Base-by-base conservation (phyloP, 345 rosid species). In the Microthlaspi erraticum region DNA sequence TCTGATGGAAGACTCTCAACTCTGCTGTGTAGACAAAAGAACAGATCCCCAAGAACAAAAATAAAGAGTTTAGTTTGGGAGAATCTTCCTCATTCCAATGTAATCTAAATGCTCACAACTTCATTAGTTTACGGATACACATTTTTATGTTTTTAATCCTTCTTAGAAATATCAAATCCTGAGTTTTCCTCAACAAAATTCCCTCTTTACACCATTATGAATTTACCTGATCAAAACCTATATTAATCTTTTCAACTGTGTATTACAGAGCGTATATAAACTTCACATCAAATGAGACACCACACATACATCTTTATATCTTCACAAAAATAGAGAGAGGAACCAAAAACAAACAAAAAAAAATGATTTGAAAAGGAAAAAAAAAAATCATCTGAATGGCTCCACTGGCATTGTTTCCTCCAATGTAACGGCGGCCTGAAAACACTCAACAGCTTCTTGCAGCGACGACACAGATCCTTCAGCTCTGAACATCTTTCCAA, bases 401-500 rank as follows among this genome's bases (percentile, higher is more conserved):
- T 91, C 95, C 33, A 87, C 83, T 0, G 97, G 97, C 23, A 80
- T 82, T 2, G 92, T 60, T 54, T 85, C 88, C 78, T 87, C 88
- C n/a, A 88, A 71, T 48, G 79, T 38, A 26, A 84, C 81, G 1
- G 91, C 95, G 17, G 89, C 88, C 75, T 82, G 76, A 32, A 91
- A 88, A 74, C 91, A 91, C 58, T 85, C 91, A 0, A 78, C 83
- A 0, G 92, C 97, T 67, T 87, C 95, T 8, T 43, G 65, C 45
- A 59, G 31, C 1, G 87, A 79, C 0, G 84, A 81, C 17, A 81
- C 38, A 0, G 86, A 75, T 11, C 79, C 83, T 78, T 81, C 87
- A 0, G 76, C 70, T 75, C 67, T 78, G 62, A 77, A 79, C 61
- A 88, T 78, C 66, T 83, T 78, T 18, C 91, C 97, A 10, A 91